phyloP scores from a whole-genome alignment of 768 basidiomycete genomes.

The Trichaptum fuscoviolaceum region DNA sequence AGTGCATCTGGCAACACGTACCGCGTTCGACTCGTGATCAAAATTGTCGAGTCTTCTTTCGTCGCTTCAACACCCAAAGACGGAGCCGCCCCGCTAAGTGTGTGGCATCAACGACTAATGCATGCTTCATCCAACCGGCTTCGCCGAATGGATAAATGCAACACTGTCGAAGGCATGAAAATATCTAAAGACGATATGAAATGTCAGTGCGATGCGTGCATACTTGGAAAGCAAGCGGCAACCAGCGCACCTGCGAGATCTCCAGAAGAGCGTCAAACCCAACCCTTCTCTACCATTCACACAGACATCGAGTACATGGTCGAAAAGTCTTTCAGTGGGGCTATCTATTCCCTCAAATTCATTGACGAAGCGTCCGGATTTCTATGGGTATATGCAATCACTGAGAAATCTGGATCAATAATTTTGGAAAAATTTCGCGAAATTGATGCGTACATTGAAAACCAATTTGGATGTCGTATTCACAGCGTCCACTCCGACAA shows the following conservation, averaged over 20 bases:
- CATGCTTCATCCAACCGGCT: background rate
- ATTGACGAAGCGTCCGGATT: background rate
- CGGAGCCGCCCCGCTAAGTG: background rate
- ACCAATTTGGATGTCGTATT: conserved; percentile 2
- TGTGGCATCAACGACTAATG: background rate
- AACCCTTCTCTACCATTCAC: background rate
- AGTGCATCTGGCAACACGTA: conserved; percentile 13
- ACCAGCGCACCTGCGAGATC: background rate
- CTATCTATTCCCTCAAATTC: background rate
- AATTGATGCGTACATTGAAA: background rate
- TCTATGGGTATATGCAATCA: conserved; percentile 2
- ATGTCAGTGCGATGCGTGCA: background rate
- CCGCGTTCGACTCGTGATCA: conserved; percentile 15
- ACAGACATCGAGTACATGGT: background rate
- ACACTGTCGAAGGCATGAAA: background rate
- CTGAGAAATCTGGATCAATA: background rate
- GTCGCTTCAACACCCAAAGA: conserved; percentile 7
- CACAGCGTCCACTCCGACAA: conserved; percentile 17
- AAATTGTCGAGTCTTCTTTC: conserved; percentile 13
- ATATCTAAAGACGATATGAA: background rate
- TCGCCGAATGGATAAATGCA: background rate
- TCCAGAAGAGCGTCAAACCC: background rate
- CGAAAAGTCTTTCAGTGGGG: background rate
- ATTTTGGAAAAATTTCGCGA: background rate
- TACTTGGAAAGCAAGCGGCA: background rate